These are phyloP conservation scores for Suillus occidentalis DNA, from an alignment of 768 basidiomycete species.

Conservation along the genomic window DNA sequence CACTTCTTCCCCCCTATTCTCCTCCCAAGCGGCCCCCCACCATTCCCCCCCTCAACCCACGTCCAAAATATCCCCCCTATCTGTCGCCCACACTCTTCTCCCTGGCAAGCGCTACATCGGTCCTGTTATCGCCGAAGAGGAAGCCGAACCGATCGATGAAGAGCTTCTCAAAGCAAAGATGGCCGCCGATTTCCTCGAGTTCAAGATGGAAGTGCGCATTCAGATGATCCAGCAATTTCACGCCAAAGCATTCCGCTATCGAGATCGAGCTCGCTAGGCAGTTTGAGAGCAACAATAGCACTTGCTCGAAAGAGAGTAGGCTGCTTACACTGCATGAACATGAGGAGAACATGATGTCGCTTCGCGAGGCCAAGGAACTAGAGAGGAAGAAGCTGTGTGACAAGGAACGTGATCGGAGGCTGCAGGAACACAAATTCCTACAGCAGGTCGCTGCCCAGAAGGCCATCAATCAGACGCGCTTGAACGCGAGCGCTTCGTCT, in stretches of 20 bases:
- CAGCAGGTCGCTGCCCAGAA: conserved; percentile 21
- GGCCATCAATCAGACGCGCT: not conserved
- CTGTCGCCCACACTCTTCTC: conserved; percentile 17
- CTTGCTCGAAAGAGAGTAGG: conserved; percentile 31
- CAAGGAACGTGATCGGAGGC: conserved; percentile 28
- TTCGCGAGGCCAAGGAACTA: conserved; percentile 33
- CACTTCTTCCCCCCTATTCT: conserved; percentile 19
- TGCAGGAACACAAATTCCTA: conserved; percentile 15
- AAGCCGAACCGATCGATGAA: conserved; percentile 27
- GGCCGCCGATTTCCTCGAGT: conserved; percentile 32
- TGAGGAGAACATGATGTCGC: conserved; percentile 32
- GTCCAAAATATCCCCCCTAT: conserved; percentile 28
- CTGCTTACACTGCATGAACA: conserved; percentile 31
- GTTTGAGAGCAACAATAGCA: conserved; percentile 23
- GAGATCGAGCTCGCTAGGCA: conserved; percentile 31
- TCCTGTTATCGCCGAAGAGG: conserved; percentile 30
- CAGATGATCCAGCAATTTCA: conserved; percentile 37
- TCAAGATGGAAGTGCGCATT: conserved; percentile 32
- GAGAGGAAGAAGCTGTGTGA: conserved; percentile 31
- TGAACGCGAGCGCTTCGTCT: conserved; percentile 17
- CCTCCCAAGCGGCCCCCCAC: conserved; percentile 24
- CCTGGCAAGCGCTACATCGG: conserved; percentile 35
- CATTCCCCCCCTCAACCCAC: conserved; percentile 24
- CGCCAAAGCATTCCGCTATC: conserved; percentile 27
- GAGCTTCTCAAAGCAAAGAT: conserved; percentile 32